Evolutionary conservation across 176 grass and related monocot species (phyloP).

Genomic region (Triticum urartu): DNA sequence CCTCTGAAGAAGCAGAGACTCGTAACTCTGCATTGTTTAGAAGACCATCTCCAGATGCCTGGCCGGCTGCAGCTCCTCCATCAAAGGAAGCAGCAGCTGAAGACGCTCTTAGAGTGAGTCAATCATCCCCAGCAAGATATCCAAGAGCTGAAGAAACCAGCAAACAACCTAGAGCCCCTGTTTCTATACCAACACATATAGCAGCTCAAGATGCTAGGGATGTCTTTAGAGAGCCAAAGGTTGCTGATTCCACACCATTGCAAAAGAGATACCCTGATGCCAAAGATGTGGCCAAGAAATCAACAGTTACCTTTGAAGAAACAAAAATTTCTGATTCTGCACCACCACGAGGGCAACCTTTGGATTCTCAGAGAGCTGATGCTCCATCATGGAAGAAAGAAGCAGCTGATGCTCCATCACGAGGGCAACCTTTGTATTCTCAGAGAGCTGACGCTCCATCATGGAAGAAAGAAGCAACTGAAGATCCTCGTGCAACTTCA

Average conservation of each 20-base stretch:
- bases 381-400: constrained; percentile 7
- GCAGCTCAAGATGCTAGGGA: constrained; percentile 19
- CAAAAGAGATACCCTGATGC: constrained; percentile 10
- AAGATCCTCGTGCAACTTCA: constrained; percentile 9
- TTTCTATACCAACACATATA: constrained; percentile 6
- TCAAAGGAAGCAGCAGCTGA: too few species aligned
- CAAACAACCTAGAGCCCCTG: neutral
- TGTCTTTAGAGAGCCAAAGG: neutral
- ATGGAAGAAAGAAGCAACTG: constrained; percentile 16
- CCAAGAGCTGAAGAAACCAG: constrained; percentile 17
- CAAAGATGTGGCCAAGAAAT: neutral
- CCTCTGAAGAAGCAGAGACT: too few species aligned
- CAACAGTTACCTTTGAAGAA: constrained; percentile 16
- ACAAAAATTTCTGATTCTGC: neutral
- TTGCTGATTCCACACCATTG: constrained; percentile 14
- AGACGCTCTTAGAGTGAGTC: too few species aligned
- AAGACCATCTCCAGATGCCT: too few species aligned
- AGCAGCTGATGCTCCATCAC: constrained; percentile 16
- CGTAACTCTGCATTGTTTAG: too few species aligned
- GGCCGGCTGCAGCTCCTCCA: too few species aligned
- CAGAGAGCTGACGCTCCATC: neutral
- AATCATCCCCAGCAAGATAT: constrained; percentile 11
- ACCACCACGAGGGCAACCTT: constrained; percentile 4
- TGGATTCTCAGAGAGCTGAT: neutral
- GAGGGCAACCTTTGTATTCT: neutral